Base-by-base conservation (phyloP, 2,329 filamentous ascomycete genomes). In the Colletotrichum liriopes region DNA sequence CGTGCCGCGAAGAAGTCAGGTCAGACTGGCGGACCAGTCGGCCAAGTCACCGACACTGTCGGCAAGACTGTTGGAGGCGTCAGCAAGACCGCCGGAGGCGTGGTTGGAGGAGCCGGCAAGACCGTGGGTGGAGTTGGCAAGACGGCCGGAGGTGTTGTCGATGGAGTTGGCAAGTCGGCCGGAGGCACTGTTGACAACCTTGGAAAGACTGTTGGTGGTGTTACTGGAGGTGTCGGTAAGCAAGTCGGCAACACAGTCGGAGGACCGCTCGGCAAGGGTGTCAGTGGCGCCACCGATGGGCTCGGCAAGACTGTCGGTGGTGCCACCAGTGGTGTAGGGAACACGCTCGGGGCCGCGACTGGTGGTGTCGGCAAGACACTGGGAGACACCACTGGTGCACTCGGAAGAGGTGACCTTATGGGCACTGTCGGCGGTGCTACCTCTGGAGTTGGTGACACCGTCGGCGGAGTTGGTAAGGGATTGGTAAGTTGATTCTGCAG, bases 391-490 rank as follows among this genome's bases (percentile, higher is more conserved):
- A 72, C 65, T 2, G 70, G 65, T 4, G 70, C 70, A 1, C 70
- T 72, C 35, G 70, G 70, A 14, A 52, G 41, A 14, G 70, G 70
- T 3, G 70, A 72, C 1, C 23, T 72, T 20, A 32, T 64, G 45
- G 70, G 70, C 37, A 70, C 70, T 1, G 59, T 72, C 3, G 70
- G 70, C 5, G 70, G 70, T 8, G 70, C 60, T 7, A 72, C 70
- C 2, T 18, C 41, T 1, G 70, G 70, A 12, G 54, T 72, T 12
- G 70, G 70, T 3, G 41, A 72, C n/a, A 72, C 70, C 12, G 70
- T 72, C 4, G 70, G 70, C 5, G 70, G 70, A 9, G 70, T 72
- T 16, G 70, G 70, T 41, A 72, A 72, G 54, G 70, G 70, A 65
- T 43, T 72, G 52, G 70, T 72, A 35, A 45, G 65, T 55, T 8